Evolutionary conservation across 106 monocot genomes (phyloP), one percentile per base, ranked within the genome.

Genomic region (Cymbidium sinense): DNA sequence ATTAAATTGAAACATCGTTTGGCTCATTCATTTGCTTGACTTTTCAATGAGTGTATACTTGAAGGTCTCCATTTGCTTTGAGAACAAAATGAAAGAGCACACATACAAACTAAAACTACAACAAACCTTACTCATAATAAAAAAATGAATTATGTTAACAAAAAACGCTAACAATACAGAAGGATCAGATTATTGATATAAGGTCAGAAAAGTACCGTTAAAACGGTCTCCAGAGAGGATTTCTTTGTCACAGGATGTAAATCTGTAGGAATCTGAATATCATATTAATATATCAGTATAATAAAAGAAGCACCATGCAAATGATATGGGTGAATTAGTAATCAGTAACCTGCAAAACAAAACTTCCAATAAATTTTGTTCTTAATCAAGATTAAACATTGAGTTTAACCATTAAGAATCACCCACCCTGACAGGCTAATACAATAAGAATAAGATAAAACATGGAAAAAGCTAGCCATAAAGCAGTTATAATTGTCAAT

Each of bases 151-250:
- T 31, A 67, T 67, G 29, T 12, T 67, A 33, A 31, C 9, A 33
- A 67, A 15, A 67, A 67, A 67, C 10, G 67, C 15, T 71, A 23
- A 8, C 5, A 71, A 15, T 20, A n/a, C 21, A 21, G 37, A 71
- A 71, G 6, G 30, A 71, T 30, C 39, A 39, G 34, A 71, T 3
- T 36, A 71, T 19, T 23, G 21, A 71, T 39, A 71, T 39, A 13
- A 71, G 20, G 12, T 35, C n/a, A 72, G 37, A 72, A 72, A 72
- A 72, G 35, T 91, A 99, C 98, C 85, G 98, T 94, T 72, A 99
- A 85, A 76, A 99, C 98, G 50, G 98, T 99, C 81, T 99, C 98
- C 80, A 99, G 64, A 18, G 92, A 92, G 50, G 98, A 99, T 81
- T 94, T 99, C 84, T 89, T 94, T 62, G 98, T 99, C 55, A 76